phyloP scores from a whole-genome alignment of 2,329 filamentous ascomycete species.

The Pochonia chlamydosporia region DNA sequence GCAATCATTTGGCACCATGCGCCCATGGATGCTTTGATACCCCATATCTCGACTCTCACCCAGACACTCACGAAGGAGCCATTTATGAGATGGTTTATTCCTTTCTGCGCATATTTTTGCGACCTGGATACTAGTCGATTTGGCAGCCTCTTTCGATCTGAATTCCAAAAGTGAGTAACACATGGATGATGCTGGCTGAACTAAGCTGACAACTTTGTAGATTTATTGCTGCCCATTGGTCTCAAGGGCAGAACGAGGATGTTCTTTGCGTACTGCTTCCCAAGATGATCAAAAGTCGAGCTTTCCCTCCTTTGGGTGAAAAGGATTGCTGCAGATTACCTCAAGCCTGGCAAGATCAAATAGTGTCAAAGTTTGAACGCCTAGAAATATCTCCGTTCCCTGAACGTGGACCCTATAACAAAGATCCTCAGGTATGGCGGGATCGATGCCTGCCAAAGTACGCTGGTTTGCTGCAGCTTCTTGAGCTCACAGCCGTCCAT shows the following conservation, averaged over 20 bases:
- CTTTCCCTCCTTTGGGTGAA: conserved; percentile 46
- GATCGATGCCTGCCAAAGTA: conserved; percentile 62
- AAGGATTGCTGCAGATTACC: conserved; percentile 52
- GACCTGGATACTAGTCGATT: conserved; percentile 71
- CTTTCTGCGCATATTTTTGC: conserved; percentile 78
- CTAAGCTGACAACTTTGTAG: conserved; percentile 34
- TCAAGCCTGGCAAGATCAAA: conserved; percentile 67
- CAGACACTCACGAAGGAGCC: conserved; percentile 59
- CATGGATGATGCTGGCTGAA: too few species aligned
- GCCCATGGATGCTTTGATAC: conserved; percentile 72
- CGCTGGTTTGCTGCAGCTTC: conserved; percentile 58
- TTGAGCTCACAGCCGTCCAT: conserved; percentile 57
- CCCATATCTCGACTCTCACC: conserved; percentile 60
- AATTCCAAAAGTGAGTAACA: conserved; percentile 67
- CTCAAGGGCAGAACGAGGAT: conserved; percentile 57
- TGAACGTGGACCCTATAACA: conserved; percentile 56
- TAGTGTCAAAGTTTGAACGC: conserved; percentile 62
- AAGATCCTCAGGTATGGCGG: conserved; percentile 56
- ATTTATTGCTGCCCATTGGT: conserved; percentile 73
- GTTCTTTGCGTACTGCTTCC: conserved; percentile 64
- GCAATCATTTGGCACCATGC: conserved; percentile 69
- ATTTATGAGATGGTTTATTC: conserved; percentile 68
- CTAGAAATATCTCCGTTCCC: conserved; percentile 60
- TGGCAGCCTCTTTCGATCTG: conserved; percentile 67
- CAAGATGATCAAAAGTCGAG: conserved; percentile 51